phyloP scores from a whole-genome alignment of 257 asterid species.

The Solanum lycopersicoides region DNA sequence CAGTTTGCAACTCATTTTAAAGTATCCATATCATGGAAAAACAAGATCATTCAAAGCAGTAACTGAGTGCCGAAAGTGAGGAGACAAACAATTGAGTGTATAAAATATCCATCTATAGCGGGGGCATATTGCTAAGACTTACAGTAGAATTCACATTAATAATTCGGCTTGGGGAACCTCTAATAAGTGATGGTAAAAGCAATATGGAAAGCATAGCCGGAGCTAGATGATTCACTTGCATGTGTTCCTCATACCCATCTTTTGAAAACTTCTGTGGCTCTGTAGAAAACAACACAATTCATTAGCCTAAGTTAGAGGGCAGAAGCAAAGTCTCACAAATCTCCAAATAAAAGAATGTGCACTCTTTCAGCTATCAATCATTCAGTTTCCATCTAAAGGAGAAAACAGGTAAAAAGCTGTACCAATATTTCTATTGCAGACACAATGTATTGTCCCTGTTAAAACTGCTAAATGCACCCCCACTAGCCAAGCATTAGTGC shows the following conservation, averaged over 20 bases:
- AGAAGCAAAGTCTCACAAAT: neutral
- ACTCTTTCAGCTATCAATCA: neutral
- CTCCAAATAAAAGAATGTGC: neutral
- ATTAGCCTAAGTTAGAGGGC: constrained; percentile 2
- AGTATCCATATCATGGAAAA: neutral
- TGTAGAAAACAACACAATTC: constrained; percentile 17
- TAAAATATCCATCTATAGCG: neutral
- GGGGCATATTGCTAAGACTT: constrained; percentile 26
- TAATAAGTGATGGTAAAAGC: constrained; percentile 85
- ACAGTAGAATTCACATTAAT: constrained; percentile 81
- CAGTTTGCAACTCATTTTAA: neutral
- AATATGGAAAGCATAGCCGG: constrained; percentile 83
- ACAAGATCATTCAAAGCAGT: neutral
- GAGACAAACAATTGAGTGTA: neutral
- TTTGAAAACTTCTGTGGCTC: constrained; percentile 82
- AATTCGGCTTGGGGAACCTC: constrained; percentile 95
- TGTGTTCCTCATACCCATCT: constrained; percentile 84
- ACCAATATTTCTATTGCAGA: neutral
- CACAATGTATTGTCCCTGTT: neutral
- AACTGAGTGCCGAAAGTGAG: neutral
- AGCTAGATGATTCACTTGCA: constrained; percentile 99
- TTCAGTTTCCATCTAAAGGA: neutral
- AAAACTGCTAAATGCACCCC: neutral
- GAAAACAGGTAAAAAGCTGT: neutral
- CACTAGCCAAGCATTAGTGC: neutral